Evolutionary conservation across 2,329 filamentous ascomycete species (phyloP), one percentile per base, ranked within the genome.

Genomic region (Nothomitra cinnamomea): DNA sequence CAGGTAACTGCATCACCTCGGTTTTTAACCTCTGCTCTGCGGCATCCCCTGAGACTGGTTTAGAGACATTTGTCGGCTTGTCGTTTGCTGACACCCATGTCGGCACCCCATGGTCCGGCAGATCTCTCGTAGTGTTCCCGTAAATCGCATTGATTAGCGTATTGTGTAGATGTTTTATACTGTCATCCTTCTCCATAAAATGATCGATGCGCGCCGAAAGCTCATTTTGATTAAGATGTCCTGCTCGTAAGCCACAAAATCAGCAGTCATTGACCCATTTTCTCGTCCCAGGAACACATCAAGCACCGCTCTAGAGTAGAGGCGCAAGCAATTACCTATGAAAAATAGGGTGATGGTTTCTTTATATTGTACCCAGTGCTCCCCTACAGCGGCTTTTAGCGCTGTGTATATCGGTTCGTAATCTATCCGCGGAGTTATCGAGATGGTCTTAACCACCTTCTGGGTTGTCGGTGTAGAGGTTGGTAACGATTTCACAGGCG

Each of bases 51-150:
- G 73, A 72, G 35, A 71, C 68, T 13, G 73, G 72, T 60, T 74
- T 74, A 10, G 69, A 70, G 38, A 72, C 64, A 52, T 69, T 63
- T 8, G 68, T 69, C 15, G 71, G 69, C 60, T 74, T 74, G 62
- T 74, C 72, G 56, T 77, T 79, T 35, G 78, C 77, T 40, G 76
- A 75, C 49, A 83, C 79, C 77, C 77, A 83, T 60, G 71, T 74
- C 56, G 79, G 79, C 55, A 81, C 75, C 43, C 78, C 77, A 55
- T 78, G 73, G 53, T 79, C 76, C 1, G 79, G 79, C 32, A 75
- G 67, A 61, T 83, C 79, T 61, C 78, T 73, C 56, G 68, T 70
- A 21, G 74, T 69, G 60, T 83, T 83, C 21, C 71, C 74, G 57
- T 76, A 75, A 50, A 83, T 72, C 21, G 75, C 75, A 59, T 72